phyloP scores from a whole-genome alignment of 495 filamentous ascomycete genomes.

The Lasiosphaeria miniovina region DNA sequence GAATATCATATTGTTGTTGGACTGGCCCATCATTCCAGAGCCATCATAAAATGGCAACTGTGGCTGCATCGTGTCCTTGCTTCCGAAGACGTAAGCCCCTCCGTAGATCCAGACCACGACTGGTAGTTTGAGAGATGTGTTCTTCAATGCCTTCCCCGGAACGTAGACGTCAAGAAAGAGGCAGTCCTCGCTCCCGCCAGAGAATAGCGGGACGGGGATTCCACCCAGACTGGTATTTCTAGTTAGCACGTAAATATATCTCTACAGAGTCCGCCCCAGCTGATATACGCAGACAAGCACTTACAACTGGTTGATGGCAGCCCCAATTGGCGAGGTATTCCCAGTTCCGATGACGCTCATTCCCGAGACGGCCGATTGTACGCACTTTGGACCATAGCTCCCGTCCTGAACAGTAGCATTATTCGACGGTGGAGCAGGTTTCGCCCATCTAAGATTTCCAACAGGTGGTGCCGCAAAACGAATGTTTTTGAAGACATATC shows the following conservation, averaged over 20 bases:
- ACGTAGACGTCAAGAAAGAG: conserved; percentile 49
- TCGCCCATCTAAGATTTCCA: conserved; percentile 53
- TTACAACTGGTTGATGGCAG: conserved; percentile 38
- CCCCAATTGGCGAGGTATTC: conserved; percentile 35
- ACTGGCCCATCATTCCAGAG: conserved; percentile 45
- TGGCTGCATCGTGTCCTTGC: conserved; percentile 40
- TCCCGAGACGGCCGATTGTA: conserved; percentile 38
- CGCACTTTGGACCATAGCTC: conserved; percentile 43
- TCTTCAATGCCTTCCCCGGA: conserved; percentile 26
- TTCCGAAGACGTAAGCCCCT: conserved; percentile 54
- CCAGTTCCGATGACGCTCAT: conserved; percentile 35
- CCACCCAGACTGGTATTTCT: conserved; percentile 29
- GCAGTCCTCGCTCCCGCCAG: conserved; percentile 49
- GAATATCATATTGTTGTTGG: conserved; percentile 50
- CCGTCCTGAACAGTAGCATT: conserved; percentile 51
- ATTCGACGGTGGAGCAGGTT: conserved; percentile 47
- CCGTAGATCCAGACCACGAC: conserved; percentile 62
- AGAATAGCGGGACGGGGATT: conserved; percentile 34
- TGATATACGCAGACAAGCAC: neutral
- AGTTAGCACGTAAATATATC: neutral
- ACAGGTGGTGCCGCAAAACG: conserved; percentile 56
- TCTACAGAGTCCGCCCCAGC: neutral
- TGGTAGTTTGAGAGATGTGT: conserved; percentile 32
- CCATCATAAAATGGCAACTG: conserved; percentile 33
- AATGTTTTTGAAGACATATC: conserved; percentile 55